Conservation (phyloP, 1,284 basidiomycete genomes). For the Cryptococcus depauperatus region DNA sequence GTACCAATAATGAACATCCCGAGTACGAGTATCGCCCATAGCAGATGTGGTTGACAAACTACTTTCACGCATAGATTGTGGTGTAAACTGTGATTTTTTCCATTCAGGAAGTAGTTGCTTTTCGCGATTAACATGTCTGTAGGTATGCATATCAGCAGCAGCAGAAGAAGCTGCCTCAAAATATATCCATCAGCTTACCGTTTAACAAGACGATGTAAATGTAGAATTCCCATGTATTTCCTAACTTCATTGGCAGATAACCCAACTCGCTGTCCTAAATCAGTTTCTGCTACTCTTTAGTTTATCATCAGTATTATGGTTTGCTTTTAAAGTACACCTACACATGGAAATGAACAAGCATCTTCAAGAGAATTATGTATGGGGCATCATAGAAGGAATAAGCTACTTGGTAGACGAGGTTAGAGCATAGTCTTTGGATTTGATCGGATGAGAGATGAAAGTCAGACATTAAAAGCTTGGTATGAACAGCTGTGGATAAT, state of each 20-base stretch:
- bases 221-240: slow-evolving; percentile 78
- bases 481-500: no score
- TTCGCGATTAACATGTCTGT: slow-evolving; percentile 43
- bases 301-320: not conserved
- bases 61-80: not conserved
- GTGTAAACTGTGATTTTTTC: not conserved
- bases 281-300: slow-evolving; percentile 41
- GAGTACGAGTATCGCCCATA: slow-evolving; percentile 49
- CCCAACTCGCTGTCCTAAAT: slow-evolving; percentile 77
- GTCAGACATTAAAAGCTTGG: not conserved
- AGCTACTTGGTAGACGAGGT: slow-evolving; percentile 81
- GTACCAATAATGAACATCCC: slow-evolving; percentile 73
- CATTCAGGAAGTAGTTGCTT: slow-evolving; percentile 28
- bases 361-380: slow-evolving; percentile 84
- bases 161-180: no score
- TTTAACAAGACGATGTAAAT: slow-evolving; percentile 74
- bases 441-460: slow-evolving; percentile 24
- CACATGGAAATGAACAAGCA: slow-evolving; percentile 83
- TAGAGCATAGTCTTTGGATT: slow-evolving; percentile 26
- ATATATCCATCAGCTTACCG: slow-evolving; percentile 64
- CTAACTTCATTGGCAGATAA: slow-evolving; percentile 87
- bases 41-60: not conserved
- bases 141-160: not conserved
- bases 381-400: slow-evolving; percentile 91
- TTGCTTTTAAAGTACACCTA: slow-evolving; percentile 42